Conservation (phyloP, 139 green algal genomes). For the Closterium sp. region DNA sequence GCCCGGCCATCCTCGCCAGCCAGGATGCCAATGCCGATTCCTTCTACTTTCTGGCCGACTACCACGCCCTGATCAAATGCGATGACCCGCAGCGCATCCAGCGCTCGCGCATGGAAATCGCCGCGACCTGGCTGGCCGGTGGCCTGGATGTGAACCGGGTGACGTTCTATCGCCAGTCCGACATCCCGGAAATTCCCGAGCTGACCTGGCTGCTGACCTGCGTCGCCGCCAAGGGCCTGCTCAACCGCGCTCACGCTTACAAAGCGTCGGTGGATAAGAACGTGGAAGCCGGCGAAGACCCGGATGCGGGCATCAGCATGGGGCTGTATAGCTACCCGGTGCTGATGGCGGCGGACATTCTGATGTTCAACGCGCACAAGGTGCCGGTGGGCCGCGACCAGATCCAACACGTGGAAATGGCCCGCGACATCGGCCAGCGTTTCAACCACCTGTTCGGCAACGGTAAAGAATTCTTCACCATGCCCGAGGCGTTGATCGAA, state of each 20-base stretch:
- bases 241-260: not conserved
- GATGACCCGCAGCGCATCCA: not conserved
- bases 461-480: too few species aligned
- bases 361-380: not conserved
- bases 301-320: too few species aligned
- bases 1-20: not conserved
- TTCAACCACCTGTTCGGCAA: slow-evolving; percentile 1
- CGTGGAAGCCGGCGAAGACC: not conserved
- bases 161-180: not conserved
- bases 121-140: not conserved
- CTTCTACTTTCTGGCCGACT: not conserved
- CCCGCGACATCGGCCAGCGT: not conserved
- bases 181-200: not conserved
- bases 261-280: not conserved
- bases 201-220: not conserved
- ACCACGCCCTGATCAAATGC: not conserved
- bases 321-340: not conserved
- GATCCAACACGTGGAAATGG: not conserved
- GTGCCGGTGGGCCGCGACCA: not conserved
- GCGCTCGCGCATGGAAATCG: not conserved
- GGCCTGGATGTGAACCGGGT: not conserved
- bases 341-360: not conserved
- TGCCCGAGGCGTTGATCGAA: too few species aligned
- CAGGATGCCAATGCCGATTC: not conserved
- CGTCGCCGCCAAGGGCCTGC: not conserved